These are phyloP conservation scores for Beauveria sp. DNA, from an alignment of 2,329 filamentous ascomycete genomes.

Conservation along the genomic window DNA sequence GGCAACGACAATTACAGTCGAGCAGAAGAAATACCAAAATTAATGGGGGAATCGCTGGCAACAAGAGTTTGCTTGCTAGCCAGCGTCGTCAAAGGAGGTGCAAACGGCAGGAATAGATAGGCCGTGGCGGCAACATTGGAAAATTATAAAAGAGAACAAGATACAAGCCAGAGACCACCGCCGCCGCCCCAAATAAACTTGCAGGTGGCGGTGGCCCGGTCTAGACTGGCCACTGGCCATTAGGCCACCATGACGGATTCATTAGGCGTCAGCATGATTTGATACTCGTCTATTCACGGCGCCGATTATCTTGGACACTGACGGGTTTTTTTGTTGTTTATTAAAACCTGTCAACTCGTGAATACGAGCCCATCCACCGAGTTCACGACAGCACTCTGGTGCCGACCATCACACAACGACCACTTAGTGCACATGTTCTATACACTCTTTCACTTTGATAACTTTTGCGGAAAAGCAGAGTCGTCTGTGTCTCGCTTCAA, in stretches of 20 bases:
- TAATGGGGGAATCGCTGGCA: not conserved
- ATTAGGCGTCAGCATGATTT: not conserved
- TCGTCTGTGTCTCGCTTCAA: not conserved
- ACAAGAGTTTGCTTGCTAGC: not conserved
- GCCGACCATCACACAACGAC: not conserved
- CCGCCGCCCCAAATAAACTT: not conserved
- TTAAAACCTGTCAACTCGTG: not conserved
- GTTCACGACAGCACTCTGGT: not conserved
- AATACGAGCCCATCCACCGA: not conserved
- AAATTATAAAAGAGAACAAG: not conserved
- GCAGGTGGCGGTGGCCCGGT: not conserved
- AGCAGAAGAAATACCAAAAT: too few species aligned
- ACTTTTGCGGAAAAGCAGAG: too few species aligned
- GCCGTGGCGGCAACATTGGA: not conserved
- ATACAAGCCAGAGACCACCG: not conserved
- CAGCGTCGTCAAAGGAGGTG: not conserved
- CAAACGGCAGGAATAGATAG: not conserved
- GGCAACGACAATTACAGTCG: too few species aligned
- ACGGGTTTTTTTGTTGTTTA: not conserved
- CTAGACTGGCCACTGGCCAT: not conserved
- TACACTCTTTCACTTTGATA: not conserved
- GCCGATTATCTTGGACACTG: not conserved
- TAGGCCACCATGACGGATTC: constrained; percentile 1
- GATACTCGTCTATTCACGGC: not conserved
- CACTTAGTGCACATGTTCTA: not conserved